Evolutionary conservation across 768 basidiomycete genomes (phyloP).

Genomic region (Terana coerulea): DNA sequence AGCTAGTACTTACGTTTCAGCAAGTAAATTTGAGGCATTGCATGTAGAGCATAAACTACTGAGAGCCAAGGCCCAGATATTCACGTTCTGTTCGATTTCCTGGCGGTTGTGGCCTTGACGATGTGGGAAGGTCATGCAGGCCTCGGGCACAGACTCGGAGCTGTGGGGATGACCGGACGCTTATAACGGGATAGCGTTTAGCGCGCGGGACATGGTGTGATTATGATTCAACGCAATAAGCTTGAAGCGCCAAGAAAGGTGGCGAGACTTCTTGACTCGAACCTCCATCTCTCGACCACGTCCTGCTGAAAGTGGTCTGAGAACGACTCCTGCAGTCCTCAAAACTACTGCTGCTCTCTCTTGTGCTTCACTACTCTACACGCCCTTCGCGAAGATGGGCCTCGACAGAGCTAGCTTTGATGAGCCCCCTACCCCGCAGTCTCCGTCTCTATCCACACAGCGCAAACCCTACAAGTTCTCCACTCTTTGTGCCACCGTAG

Average conservation of each 20-base stretch:
- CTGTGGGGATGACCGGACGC: too few relatives aligned
- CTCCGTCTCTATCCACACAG: constrained; percentile 49
- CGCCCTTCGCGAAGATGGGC: constrained; percentile 1
- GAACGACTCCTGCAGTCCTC: background rate
- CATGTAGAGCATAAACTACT: too few relatives aligned
- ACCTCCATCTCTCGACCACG: constrained; percentile 1
- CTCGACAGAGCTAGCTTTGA: constrained; percentile 1
- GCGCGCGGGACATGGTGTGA: constrained; percentile 8
- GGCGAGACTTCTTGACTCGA: constrained; percentile 14
- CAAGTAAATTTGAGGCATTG: too few relatives aligned
- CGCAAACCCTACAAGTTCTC: constrained; percentile 84
- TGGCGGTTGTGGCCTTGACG: too few relatives aligned
- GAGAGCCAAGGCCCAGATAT: too few relatives aligned
- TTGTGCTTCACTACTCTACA: background rate
- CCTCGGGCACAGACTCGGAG: too few relatives aligned
- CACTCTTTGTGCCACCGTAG: constrained; percentile 89
- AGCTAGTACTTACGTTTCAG: too few relatives aligned
- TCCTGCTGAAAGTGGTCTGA: constrained; percentile 5
- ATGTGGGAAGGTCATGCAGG: too few relatives aligned
- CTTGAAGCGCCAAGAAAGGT: constrained; percentile 2
- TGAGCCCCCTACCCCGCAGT: constrained; percentile 74
- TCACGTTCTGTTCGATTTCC: too few relatives aligned
- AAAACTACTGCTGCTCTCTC: constrained; percentile 6
- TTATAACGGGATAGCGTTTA: background rate
- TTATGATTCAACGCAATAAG: background rate